A percentile compares a stretch with the other conserved stretches of the same genome.
phyloP scores from a whole-genome alignment of 352 stramenopile species.

The Pythium sp. region DNA sequence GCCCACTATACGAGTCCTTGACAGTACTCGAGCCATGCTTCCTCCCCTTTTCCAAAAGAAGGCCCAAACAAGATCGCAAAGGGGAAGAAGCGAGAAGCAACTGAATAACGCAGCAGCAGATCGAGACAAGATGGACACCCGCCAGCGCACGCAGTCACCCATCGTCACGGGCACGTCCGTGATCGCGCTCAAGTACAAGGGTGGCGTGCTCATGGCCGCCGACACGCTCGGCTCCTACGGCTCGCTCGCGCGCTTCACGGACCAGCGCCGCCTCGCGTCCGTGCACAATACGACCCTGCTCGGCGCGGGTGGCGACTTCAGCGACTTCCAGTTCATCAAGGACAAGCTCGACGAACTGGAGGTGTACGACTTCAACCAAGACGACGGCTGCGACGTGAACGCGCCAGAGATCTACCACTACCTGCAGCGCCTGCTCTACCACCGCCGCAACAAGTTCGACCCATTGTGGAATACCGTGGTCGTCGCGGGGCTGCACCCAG shows the following conservation, averaged over 20 bases:
- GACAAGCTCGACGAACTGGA: conserved; percentile 94
- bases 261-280: conserved; percentile 81
- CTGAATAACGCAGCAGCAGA: neutral
- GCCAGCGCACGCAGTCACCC: conserved; percentile 88
- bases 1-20: neutral
- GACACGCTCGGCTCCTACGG: conserved; percentile 98
- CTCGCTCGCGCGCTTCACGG: conserved; percentile 96
- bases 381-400: conserved; percentile 93
- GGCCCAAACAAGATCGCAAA: conserved; percentile 10
- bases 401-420: conserved; percentile 96
- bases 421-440: conserved; percentile 97
- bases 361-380: conserved; percentile 94
- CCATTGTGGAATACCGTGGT: conserved; percentile 98
- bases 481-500: conserved; percentile 91
- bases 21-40: neutral
- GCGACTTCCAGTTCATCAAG: conserved; percentile 96
- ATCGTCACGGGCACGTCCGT: conserved; percentile 99
- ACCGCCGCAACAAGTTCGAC: conserved; percentile 98
- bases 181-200: conserved; percentile 94
- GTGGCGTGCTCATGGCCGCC: conserved; percentile 96
- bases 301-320: conserved; percentile 95
- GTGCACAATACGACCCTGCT: conserved; percentile 94
- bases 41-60: conserved; percentile 13
- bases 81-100: conserved; percentile 8
- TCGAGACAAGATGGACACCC: conserved; percentile 43